Evolutionary conservation across 148 eudicot species (phyloP).

Genomic region (Linanthus parryae): DNA sequence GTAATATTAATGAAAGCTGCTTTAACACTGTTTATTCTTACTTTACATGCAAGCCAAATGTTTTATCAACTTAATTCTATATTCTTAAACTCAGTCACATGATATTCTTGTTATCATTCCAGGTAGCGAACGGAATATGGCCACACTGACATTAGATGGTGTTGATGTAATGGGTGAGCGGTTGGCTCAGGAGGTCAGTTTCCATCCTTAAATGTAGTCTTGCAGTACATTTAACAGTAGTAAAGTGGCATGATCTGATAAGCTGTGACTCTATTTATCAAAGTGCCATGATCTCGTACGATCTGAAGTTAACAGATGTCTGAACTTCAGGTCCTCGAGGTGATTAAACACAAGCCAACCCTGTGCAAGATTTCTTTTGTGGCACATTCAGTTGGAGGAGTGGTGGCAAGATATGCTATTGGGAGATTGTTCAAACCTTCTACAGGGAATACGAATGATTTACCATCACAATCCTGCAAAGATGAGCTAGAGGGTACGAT

Average conservation of each 20-base stretch:
- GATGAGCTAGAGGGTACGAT: constrained; percentile 58
- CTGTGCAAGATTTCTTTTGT: constrained; percentile 81
- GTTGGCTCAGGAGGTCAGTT: constrained; percentile 78
- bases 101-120: no score
- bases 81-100: no score
- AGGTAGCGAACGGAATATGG: constrained; percentile 84
- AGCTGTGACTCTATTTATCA: no score
- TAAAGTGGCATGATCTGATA: no score
- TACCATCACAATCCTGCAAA: constrained; percentile 15
- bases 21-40: no score
- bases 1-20: no score
- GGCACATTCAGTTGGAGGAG: constrained; percentile 95
- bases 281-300: no score
- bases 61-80: no score
- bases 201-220: no score
- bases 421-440: constrained; percentile 63
- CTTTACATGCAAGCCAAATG: no score
- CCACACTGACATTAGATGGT: constrained; percentile 72
- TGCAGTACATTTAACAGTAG: constrained; percentile 5
- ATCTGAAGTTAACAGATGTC: constrained; percentile 7
- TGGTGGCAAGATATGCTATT: constrained; percentile 92
- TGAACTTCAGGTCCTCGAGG: constrained; percentile 66
- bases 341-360: constrained; percentile 51
- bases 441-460: constrained; percentile 17
- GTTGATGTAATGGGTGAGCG: constrained; percentile 97